These are phyloP conservation scores for Apiotrichum gamsii DNA, from an alignment of 1,284 basidiomycete genomes.

Conservation along the genomic window DNA sequence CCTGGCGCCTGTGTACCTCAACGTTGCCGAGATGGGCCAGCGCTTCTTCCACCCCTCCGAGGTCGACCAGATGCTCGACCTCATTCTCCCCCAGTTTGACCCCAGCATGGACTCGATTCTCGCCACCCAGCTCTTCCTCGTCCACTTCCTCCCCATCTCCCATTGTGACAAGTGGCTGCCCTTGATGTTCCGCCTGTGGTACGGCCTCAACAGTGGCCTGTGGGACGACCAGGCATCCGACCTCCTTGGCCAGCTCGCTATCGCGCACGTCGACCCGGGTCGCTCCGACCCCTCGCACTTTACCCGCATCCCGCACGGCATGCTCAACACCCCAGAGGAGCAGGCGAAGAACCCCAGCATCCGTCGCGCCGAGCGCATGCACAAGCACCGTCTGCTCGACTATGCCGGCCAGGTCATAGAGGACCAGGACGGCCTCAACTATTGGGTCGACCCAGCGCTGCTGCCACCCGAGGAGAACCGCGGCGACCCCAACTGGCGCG, in stretches of 20 bases:
- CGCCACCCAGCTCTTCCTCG: conserved; percentile 70
- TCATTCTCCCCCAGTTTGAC: conserved; percentile 60
- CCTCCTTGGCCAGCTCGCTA: conserved; percentile 60
- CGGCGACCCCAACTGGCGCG: conserved; percentile 64
- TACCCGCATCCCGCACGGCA: conserved; percentile 53
- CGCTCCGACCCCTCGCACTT: conserved; percentile 64
- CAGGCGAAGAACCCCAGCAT: conserved; percentile 30
- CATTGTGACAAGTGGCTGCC: conserved; percentile 75
- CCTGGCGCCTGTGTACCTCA: conserved; percentile 58
- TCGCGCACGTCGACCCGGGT: conserved; percentile 65
- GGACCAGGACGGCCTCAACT: conserved; percentile 55
- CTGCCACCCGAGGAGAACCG: conserved; percentile 53
- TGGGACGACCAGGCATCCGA: conserved; percentile 75
- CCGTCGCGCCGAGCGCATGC: conserved; percentile 18
- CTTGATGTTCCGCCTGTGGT: conserved; percentile 72
- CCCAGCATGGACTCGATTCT: conserved; percentile 70
- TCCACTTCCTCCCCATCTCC: conserved; percentile 69
- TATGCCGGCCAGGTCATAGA: conserved; percentile 35
- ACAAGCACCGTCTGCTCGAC: conserved; percentile 32
- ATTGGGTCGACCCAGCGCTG: conserved; percentile 33
- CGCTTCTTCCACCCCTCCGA: conserved; percentile 87
- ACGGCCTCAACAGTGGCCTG: conserved; percentile 73
- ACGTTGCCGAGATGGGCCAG: conserved; percentile 71
- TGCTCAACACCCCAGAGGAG: conserved; percentile 35
- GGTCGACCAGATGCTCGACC: conserved; percentile 79